Evolutionary conservation across 306 rosid genomes (phyloP), one percentile per base, ranked within the genome.

Genomic region (Quercus suber): DNA sequence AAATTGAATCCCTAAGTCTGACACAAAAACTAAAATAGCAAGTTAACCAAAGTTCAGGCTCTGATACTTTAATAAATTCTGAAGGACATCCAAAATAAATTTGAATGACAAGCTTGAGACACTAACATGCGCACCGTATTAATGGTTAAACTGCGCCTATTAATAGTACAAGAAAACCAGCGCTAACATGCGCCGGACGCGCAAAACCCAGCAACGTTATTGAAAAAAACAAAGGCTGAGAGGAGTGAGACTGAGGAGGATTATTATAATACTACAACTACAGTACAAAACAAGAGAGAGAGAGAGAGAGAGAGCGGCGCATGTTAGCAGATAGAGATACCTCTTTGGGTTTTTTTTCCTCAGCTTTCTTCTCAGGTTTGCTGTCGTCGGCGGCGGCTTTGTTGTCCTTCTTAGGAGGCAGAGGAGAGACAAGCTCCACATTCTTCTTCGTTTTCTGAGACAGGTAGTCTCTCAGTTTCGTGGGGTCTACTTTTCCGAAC

Each of bases 341-440:
- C 97, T 88, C 91, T 85, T 89, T 89, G 74, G 87, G 70, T 55
- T 89, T 89, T 17, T 83, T 76, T n/a, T 78, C 80, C 0, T 80
- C 59, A 18, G 43, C 12, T 21, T 80, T 81, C 70, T 63, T 86
- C 52, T 84, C 71, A 21, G 72, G 65, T 56, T 84, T 69, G 58
- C 43, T 51, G 63, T 88, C 89, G 6, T 73, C 27, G 71, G 79
- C 78, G 73, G 55, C 58, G 56, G 80, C 81, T 8, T 84, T 85
- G 28, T 85, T 82, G 37, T 91, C 91, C 19, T 89, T 93, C 83
- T 82, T 84, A 2, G 53, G 5, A 10, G 86, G 89, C 37, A 71
- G 84, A 1, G 94, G 91, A 49, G 93, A 89, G 52, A 86, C 6
- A 33, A 87, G 81, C 13, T 92, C 92, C 8, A 90, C 96, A 59